A percentile compares a stretch with the other conserved stretches of the same genome.
Conservation (phyloP, 768 basidiomycete species). For the Kwoniella heveanensis region DNA sequence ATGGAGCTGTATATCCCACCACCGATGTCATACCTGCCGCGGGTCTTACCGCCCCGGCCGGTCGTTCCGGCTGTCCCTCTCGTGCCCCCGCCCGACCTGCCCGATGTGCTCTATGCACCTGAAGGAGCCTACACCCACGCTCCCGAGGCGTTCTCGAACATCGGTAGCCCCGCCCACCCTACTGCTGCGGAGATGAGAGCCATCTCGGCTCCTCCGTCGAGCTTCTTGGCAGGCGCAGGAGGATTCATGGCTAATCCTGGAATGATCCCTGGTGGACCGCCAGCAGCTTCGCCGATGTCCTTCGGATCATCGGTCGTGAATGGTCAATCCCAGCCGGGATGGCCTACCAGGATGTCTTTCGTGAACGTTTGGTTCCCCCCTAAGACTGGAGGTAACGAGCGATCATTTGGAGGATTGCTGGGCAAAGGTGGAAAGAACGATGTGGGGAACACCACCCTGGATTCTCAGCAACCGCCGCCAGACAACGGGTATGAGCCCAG, state of each 20-base stretch:
- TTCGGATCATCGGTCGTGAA: slow-evolving; percentile 47
- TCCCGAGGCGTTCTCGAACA: slow-evolving; percentile 34
- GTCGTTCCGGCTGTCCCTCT: slow-evolving; percentile 47
- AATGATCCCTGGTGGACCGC: slow-evolving; percentile 19
- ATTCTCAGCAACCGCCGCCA: slow-evolving; percentile 11
- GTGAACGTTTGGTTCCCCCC: slow-evolving; percentile 50
- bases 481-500: slow-evolving; percentile 39
- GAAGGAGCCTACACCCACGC: slow-evolving; percentile 47
- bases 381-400: slow-evolving; percentile 27
- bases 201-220: slow-evolving; percentile 17
- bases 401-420: slow-evolving; percentile 40
- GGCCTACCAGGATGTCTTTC: slow-evolving; percentile 46
- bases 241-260: slow-evolving; percentile 39
- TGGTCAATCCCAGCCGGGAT: slow-evolving; percentile 41
- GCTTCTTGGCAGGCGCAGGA: slow-evolving; percentile 36
- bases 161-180: slow-evolving; percentile 39
- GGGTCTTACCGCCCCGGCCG: slow-evolving; percentile 42
- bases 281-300: slow-evolving; percentile 31
- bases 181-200: slow-evolving; percentile 24
- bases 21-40: slow-evolving; percentile 39
- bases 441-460: neutral
- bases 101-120: slow-evolving; percentile 45
- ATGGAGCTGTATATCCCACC: slow-evolving; percentile 53
- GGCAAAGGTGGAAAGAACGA: slow-evolving; percentile 27
- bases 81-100: slow-evolving; percentile 46